Evolutionary conservation across 2,329 filamentous ascomycete species (phyloP), one percentile per base, ranked within the genome.

Genomic region (Dothiorella sarmentorum): DNA sequence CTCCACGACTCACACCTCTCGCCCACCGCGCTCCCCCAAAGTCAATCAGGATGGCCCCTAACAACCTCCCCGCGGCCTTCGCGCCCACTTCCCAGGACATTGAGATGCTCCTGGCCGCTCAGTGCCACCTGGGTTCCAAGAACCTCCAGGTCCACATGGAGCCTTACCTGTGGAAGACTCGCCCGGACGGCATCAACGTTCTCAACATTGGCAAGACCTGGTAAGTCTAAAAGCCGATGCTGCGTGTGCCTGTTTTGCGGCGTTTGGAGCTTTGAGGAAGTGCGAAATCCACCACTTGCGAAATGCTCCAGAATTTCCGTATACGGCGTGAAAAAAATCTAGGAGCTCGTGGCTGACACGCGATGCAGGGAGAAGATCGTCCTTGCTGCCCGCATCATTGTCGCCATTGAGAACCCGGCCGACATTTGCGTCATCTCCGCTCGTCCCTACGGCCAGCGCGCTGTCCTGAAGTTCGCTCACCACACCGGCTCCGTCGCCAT

Each of bases 141-240:
- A 99, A 99, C 87, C 80, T 99, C 73, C 94, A 97, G 86, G 90
- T 95, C 77, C 92, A 97, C 85, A 97, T 97, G 91, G 91, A 96
- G 82, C 90, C 91, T 4, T 99, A 99, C 85, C 88, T 99, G 75
- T 99, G 93, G 93, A 99, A 99, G 89, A 96, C 91, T 78, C 90
- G 94, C 76, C 88, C 91, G 68, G 95, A 99, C 74, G 94, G 94
- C 82, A 88, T 99, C 83, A 99, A 99, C 80, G 86, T 99, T 69
- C 85, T 99, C 80, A 99, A 99, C 88, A 91, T 99, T 80, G 92
- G 93, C 84, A 99, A 99, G 91, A 99, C 94, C 81, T 99, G 92
- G 91, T 96, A 87, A 68, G 88, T 78, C 45, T 55, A 13, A 29
- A 59, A 29, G 18, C 17, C 13, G n/a, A 9, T 56, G 49, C 10